Evolutionary conservation across 129 eudicot species (phyloP), one percentile per base, ranked within the genome.

Genomic region (Pittosporum tobira): DNA sequence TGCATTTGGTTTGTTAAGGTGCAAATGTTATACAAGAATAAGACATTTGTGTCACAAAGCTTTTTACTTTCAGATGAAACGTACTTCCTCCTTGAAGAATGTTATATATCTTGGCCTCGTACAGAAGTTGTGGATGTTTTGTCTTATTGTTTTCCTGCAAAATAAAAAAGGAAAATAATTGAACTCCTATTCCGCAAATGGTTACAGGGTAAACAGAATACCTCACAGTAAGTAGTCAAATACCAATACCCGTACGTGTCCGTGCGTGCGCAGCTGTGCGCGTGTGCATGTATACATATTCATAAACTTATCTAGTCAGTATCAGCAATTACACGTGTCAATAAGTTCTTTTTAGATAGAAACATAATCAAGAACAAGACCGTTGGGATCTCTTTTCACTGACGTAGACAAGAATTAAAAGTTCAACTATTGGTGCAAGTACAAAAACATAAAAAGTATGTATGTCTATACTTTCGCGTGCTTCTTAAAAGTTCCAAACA

Each of bases 61-160:
- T 5, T 45, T 25, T 57, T 44, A 62, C 48, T 31, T 48, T 27
- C 51, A 62, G 23, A 40, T 6, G 7, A 49, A 22, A 81, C 99
- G 1, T 81, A 91, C 99, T 91, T 87, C 96, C 99, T 74, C 99
- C 99, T 63, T 91, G 96, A 46, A 87, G 90, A 81, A 78, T 74
- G 52, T 76, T 72, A 83, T 91, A 91, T 63, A 91, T 44, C 80
- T 87, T 87, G 71, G 99, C 99, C 79, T 91, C 99, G 21, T 91
- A 91, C 19, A 91, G 65, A 73, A 91, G 84, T 57, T 87, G 99
- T 16, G 99, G 99, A 74, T 91, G 96, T 45, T 91, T 87, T 10
- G 99, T 91, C 80, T 76, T 86, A 57, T 71, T 91, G 55, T 81
- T 91, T 57, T 91, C 99, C 99, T 91, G 84, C 75, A 78, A 46